Evolutionary conservation across 1,139 yeast genomes (phyloP).

Genomic region (Starmera stellimalicola): DNA sequence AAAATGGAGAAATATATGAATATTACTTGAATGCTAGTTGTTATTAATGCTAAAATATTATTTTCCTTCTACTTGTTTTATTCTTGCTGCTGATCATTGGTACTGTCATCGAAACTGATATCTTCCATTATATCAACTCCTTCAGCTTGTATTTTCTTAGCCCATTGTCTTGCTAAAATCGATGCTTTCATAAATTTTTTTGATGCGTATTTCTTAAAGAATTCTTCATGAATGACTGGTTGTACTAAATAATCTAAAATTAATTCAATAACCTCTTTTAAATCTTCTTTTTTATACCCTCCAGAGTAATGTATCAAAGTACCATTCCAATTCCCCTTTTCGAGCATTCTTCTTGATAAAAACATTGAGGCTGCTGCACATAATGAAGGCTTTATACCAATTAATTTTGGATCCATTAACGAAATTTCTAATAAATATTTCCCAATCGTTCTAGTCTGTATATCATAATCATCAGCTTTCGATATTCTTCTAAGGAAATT

Average conservation of each 20-base stretch:
- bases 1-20: too few species aligned
- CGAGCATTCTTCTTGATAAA: constrained; percentile 70
- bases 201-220: constrained; percentile 86
- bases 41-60: too few species aligned
- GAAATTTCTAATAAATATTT: constrained; percentile 82
- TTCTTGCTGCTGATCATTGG: too few species aligned
- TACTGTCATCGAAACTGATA: not conserved
- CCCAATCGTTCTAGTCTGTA: constrained; percentile 85
- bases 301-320: constrained; percentile 86
- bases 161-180: constrained; percentile 63
- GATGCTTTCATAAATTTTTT: constrained; percentile 87
- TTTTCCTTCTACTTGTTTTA: too few species aligned
- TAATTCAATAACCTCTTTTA: constrained; percentile 62
- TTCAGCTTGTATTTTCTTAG: not conserved
- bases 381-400: constrained; percentile 71
- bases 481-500: constrained; percentile 87
- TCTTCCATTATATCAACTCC: not conserved
- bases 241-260: constrained; percentile 70
- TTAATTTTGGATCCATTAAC: constrained; percentile 69
- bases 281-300: constrained; percentile 66
- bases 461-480: constrained; percentile 92
- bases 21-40: too few species aligned
- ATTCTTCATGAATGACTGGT: constrained; percentile 88
- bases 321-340: constrained; percentile 69
- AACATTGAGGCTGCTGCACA: constrained; percentile 93